Base-by-base conservation (phyloP, 108 stramenopile species). In the Cyclotella kingstonii region DNA sequence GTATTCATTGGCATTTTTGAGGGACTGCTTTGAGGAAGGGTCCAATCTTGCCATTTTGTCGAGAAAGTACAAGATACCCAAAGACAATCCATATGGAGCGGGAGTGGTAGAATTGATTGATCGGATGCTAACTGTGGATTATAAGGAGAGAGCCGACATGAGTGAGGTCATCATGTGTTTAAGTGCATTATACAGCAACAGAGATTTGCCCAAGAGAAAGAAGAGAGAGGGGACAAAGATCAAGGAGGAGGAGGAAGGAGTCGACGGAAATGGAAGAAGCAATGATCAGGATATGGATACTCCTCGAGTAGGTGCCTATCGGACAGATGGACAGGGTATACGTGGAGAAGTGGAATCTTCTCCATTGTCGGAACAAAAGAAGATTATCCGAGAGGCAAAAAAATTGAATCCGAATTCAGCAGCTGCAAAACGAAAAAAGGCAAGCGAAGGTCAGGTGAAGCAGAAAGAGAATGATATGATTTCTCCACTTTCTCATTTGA, bases 11-110 rank as follows among this genome's bases (percentile, higher is more conserved):
- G 82, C 87, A 25, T 95, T 82, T 64, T 64, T 93, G 17, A 63
- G 81, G 52, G 91, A 96, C 76, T 94, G 93, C 59, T 97, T 97
- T 63, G 87, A 88, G 56, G 95, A 95, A 54, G 91, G 82, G 2
- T 91, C 91, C 61, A 94, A 90, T 69, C 81, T 97, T 5, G 96
- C 91, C 4, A 96, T 97, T 64, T 42, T 97, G 30, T 89, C 88
- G 4, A 62, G 81, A 41, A 91, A 91, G 41, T 91, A 89, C 60
- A 90, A 81, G 45, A 88, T 91, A 66, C 95, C 91, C 6, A 81
- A 81, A 1, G 80, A 91, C 64, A 83, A 91, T 75, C 90, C 85
- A 0, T 91, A 91, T 46, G 86, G 84, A 11, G 80, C 81, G 14
- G 87, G 80, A 14, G 46, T 89, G 5, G 85, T 84, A n/a, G 90